A percentile compares a stretch with the other conserved stretches of the same genome.
Evolutionary conservation across 345 rosid species (phyloP).

Genomic region (Pugionium cornutum): DNA sequence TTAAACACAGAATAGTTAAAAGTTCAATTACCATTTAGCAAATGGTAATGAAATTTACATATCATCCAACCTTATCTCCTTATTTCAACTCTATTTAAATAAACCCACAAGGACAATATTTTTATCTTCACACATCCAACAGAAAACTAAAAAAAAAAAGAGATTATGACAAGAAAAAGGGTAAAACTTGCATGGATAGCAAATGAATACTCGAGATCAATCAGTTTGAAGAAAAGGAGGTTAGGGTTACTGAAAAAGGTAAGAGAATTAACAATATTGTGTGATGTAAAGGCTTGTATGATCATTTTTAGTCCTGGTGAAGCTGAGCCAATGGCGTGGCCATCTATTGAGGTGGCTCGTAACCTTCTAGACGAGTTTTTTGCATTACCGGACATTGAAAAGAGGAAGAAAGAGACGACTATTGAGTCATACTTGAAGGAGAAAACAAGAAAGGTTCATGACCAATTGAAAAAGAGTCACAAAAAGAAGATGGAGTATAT

Average conservation of each 20-base stretch:
- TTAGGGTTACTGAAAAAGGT: neutral
- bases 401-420: neutral
- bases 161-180: neutral
- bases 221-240: neutral
- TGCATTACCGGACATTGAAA: neutral
- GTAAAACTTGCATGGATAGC: neutral
- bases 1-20: too few species aligned
- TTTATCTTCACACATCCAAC: neutral
- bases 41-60: neutral
- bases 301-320: neutral
- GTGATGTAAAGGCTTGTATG: neutral
- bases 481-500: neutral
- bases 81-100: neutral
- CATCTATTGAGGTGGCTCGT: neutral
- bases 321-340: neutral
- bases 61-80: neutral
- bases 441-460: neutral
- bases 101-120: neutral
- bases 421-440: neutral
- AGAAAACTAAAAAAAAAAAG: neutral
- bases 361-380: neutral
- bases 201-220: neutral
- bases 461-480: neutral
- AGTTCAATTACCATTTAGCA: too few species aligned
- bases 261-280: neutral